phyloP scores from a whole-genome alignment of 495 filamentous ascomycete species.

The Lichina pygmaea region DNA sequence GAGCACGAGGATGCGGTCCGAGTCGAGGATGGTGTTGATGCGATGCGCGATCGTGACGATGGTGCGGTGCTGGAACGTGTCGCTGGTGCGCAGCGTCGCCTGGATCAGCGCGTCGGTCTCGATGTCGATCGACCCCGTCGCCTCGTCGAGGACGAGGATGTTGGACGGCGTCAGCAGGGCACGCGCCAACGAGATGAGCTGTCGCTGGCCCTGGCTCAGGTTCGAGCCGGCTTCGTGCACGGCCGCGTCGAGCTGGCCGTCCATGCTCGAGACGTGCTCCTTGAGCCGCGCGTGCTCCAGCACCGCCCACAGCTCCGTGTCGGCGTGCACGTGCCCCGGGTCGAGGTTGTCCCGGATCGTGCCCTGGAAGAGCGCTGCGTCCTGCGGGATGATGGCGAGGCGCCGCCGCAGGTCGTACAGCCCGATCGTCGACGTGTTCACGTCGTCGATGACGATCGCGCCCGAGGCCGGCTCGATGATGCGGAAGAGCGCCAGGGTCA shows the following conservation, averaged over 20 bases:
- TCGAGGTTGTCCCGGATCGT: constrained; percentile 91
- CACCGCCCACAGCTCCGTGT: constrained; percentile 94
- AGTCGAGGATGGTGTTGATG: constrained; percentile 91
- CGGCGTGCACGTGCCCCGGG: constrained; percentile 81
- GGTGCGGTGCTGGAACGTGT: constrained; percentile 60
- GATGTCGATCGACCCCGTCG: constrained; percentile 83
- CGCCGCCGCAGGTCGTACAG: constrained; percentile 69
- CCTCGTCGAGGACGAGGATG: constrained; percentile 92
- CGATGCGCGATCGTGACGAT: constrained; percentile 96
- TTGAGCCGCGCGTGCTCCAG: constrained; percentile 85
- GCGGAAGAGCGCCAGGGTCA: constrained; percentile 81
- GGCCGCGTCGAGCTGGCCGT: constrained; percentile 65
- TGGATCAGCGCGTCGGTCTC: constrained; percentile 78
- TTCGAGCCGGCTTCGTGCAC: constrained; percentile 75
- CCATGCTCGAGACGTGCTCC: constrained; percentile 71
- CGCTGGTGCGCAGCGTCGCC: constrained; percentile 25
- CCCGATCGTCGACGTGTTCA: constrained; percentile 79
- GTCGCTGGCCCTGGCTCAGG: constrained; percentile 69
- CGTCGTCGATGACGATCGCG: constrained; percentile 60
- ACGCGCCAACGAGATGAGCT: constrained; percentile 76
- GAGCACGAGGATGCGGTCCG: constrained; percentile 71
- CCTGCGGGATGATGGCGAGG: constrained; percentile 93
- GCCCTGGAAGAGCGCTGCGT: constrained; percentile 91
- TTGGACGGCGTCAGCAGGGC: constrained; percentile 88
- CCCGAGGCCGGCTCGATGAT: constrained; percentile 74